phyloP scores from a whole-genome alignment of 148 eudicot species.

The Nyssa sinensis region DNA sequence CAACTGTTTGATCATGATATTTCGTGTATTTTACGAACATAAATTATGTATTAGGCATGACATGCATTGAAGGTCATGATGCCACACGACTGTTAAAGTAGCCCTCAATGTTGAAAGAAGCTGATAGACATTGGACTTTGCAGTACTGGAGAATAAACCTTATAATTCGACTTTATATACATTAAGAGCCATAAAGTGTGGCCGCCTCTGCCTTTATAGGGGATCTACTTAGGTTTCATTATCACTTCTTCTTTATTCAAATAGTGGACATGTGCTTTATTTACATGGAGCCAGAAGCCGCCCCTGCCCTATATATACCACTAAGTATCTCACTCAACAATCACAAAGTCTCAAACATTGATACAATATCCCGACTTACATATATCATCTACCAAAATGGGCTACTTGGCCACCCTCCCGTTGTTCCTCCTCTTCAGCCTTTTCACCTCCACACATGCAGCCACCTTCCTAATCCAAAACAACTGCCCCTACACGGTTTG shows the following conservation, averaged over 20 bases:
- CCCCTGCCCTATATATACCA: constrained; percentile 2
- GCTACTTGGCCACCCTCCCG: background rate
- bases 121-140: too few relatives aligned
- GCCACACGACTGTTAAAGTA: too few relatives aligned
- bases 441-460: constrained; percentile 29
- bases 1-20: too few relatives aligned
- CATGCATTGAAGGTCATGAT: too few relatives aligned
- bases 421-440: constrained; percentile 16
- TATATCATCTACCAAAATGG: background rate
- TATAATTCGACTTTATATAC: background rate
- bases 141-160: too few relatives aligned
- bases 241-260: too few relatives aligned
- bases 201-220: background rate
- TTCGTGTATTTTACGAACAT: too few relatives aligned
- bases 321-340: background rate
- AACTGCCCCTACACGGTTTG: constrained; percentile 55
- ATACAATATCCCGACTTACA: background rate
- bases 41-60: too few relatives aligned
- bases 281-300: constrained; percentile 16
- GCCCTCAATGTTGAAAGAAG: too few relatives aligned
- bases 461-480: constrained; percentile 42
- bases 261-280: background rate
- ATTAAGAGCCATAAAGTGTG: background rate
- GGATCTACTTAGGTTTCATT: background rate
- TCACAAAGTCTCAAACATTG: background rate